Conservation (phyloP, 257 asterid species). For the Solanum phureja region DNA sequence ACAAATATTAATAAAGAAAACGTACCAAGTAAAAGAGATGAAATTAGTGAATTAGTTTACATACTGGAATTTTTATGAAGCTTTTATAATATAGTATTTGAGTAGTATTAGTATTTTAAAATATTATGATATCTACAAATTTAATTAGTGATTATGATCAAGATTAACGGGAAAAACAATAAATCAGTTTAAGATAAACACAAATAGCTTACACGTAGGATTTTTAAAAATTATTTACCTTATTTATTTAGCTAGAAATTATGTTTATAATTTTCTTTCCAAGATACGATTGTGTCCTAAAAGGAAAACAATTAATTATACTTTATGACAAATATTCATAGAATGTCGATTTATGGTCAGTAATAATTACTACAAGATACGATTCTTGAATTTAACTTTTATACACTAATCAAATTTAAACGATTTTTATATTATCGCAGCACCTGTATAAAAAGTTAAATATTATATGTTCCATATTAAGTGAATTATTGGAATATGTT, state of each 20-base stretch:
- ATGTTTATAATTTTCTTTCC: background rate
- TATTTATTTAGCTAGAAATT: background rate
- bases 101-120: background rate
- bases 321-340: background rate
- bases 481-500: no score
- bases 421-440: background rate
- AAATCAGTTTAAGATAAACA: background rate
- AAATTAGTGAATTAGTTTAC: background rate
- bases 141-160: background rate
- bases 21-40: background rate
- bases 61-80: background rate
- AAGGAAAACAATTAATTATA: background rate
- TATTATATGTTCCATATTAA: background rate
- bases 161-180: background rate
- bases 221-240: background rate
- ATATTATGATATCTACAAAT: background rate
- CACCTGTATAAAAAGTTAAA: background rate
- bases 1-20: background rate
- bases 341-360: background rate
- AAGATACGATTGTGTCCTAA: background rate
- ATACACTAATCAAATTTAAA: background rate
- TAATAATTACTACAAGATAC: background rate
- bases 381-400: background rate
- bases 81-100: background rate
- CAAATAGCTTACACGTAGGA: background rate